Evolutionary conservation across 441 rosid species (phyloP), one percentile per base, ranked within the genome.

Genomic region (Macaranga tanarius): DNA sequence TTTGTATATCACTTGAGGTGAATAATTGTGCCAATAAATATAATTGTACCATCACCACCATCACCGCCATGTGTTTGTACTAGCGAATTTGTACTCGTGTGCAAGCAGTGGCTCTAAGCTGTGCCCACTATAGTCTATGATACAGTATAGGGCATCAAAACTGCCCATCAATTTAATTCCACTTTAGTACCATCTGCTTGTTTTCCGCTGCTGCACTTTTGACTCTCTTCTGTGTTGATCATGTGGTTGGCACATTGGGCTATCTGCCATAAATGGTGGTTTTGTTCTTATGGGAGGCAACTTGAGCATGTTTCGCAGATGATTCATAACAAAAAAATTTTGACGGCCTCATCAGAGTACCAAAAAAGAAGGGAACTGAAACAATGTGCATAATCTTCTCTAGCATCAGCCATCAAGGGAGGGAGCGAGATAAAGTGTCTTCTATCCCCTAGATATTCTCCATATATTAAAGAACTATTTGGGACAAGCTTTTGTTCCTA

Each of bases 171-270:
- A 40, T 40, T 9, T 65, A 64, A 61, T 22, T 31, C 57, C 26
- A 47, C 65, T 40, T 45, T 59, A 74, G 63, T 71, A 70, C 47
- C 60, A n/a, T 71, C 71, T 8, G n/a, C 20, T 50, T 7, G 22
- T 19, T 66, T 17, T 70, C 12, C 45, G 26, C 65, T 17, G 17
- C 23, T 17, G 3, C 65, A 26, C 38, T 69, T 28, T 34, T 45
- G 40, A 25, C 42, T 16, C 7, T 2, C 17, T 38, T 1, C 31
- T 55, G 20, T 34, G n/a, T 5, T 25, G 22, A 5, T 10, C 62
- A 56, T 47, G 51, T 47, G 51, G 51, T 47, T 3, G 51, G 51
- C 51, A 47, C 51, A 11, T 4, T 47, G 34, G 10, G 16, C 62
- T 58, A 23, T 58, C 62, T 58, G 62, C 34, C 38, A 25, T 25